Evolutionary conservation across 2,329 filamentous ascomycete species (phyloP), one percentile per base, ranked within the genome.

Genomic region (Ophiostoma populinum): DNA sequence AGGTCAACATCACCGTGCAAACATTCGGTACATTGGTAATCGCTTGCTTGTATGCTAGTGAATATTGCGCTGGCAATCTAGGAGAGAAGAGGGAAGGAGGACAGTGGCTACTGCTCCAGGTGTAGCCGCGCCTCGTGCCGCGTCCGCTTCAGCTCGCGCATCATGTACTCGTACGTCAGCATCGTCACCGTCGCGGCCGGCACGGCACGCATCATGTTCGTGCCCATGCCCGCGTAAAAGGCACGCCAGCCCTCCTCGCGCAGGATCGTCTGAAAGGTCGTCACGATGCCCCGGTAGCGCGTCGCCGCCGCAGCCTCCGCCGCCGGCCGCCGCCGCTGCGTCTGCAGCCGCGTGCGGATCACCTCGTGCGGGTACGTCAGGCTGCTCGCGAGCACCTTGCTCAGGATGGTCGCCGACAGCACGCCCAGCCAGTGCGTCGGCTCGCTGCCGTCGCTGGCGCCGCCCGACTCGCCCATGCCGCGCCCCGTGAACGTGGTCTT

Each of bases 291-390:
- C 44, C 63, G 68, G 53, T 98, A 95, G 46, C 67, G 72, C 37
- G 62, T 59, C 54, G 59, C 43, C 30, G 24, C n/a, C 16, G 43
- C 33, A 46, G 16, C 46, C 5, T 34, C 58, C 51, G 51, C 57
- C 1, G 22, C 11, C 5, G 20, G 20, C 5, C 77, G 74, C 41
- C 85, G 70, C 49, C 90, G 76, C 53, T 98, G 90, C 2, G 90
- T 98, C 56, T 98, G 90, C 38, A 98, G 61, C 40, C 90, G 69
- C 33, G 90, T 98, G 29, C 90, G 75, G 34, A 98, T 76, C 13
- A 98, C 90, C 57, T 98, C 90, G 52, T 98, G 90, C 1, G 90
- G 90, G 52, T 98, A 98, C 13, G 90, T 98, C 7, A 86, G 81
- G 32, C 82, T 90, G 52, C 86, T 94, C 22, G 90, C 90, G 49